phyloP scores from a whole-genome alignment of 1,284 basidiomycete species.

The Rhodotorula sp. region DNA sequence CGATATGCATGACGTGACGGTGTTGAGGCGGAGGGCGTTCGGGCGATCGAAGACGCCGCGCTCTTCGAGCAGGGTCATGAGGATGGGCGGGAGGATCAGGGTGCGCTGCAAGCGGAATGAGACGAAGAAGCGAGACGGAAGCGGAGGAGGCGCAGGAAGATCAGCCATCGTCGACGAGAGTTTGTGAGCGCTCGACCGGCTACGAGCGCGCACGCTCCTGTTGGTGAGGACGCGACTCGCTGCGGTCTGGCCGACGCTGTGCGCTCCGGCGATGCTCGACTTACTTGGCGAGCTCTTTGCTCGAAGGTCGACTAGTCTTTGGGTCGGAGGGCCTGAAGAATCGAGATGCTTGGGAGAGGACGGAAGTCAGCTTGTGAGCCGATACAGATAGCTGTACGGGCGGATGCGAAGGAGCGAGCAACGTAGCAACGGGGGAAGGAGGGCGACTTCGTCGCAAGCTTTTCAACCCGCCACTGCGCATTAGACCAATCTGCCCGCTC shows the following conservation, averaged over 20 bases:
- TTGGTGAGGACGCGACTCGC: conserved; percentile 56
- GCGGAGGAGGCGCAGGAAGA: background rate
- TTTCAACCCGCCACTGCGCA: too few relatives aligned
- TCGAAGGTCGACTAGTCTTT: conserved; percentile 37
- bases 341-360: conserved; percentile 50
- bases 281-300: conserved; percentile 53
- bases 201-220: conserved; percentile 51
- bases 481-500: background rate
- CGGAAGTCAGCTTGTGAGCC: background rate
- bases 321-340: conserved; percentile 48
- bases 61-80: conserved; percentile 53
- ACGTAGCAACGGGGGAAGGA: too few relatives aligned
- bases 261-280: conserved; percentile 52
- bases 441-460: too few relatives aligned
- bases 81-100: conserved; percentile 55
- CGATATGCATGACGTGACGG: conserved; percentile 50
- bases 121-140: background rate
- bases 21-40: conserved; percentile 46
- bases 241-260: conserved; percentile 56
- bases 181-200: too few relatives aligned
- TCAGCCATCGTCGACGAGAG: background rate
- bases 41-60: conserved; percentile 51
- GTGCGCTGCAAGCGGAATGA: conserved; percentile 49
- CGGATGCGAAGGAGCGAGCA: background rate
- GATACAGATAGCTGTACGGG: background rate